phyloP scores from a whole-genome alignment of 306 rosid genomes.

The Pterocarpus santalinus region DNA sequence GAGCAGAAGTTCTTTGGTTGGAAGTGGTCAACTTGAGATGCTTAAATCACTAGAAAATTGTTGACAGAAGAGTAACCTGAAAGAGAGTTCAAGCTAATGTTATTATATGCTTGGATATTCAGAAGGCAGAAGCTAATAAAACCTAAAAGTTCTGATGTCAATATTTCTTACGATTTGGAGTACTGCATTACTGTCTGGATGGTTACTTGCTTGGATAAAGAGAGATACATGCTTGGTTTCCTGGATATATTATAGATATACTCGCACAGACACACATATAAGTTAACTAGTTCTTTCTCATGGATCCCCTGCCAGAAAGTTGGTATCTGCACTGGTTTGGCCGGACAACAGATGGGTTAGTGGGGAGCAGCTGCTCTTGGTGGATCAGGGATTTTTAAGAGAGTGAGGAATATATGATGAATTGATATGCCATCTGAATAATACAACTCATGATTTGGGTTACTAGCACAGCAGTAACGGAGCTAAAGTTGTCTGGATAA shows the following conservation, averaged over 20 bases:
- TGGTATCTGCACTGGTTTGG: constrained; percentile 6
- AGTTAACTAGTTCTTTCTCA: constrained; percentile 12
- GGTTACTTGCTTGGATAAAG: background rate
- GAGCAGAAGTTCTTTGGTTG: constrained; percentile 18
- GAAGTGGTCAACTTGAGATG: constrained; percentile 22
- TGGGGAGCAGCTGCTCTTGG: constrained; percentile 2
- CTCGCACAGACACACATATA: too few relatives aligned
- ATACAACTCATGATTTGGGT: background rate
- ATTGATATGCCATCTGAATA: background rate
- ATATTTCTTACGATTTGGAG: background rate
- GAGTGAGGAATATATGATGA: background rate
- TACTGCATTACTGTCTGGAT: background rate
- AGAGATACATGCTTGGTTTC: background rate
- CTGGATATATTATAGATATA: background rate
- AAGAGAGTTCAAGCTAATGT: background rate
- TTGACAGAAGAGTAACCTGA: background rate
- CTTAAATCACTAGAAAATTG: background rate
- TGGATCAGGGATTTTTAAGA: background rate
- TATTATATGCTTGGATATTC: background rate
- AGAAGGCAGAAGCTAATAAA: constrained; percentile 3
- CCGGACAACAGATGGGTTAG: background rate
- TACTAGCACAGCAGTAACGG: background rate
- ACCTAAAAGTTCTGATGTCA: constrained; percentile 1
- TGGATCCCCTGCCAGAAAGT: background rate
- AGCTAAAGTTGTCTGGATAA: too few relatives aligned